A percentile compares a stretch with the other conserved stretches of the same genome.
These are phyloP conservation scores for Botryococcus braunii DNA, from an alignment of 163 green algal species.

Conservation along the genomic window DNA sequence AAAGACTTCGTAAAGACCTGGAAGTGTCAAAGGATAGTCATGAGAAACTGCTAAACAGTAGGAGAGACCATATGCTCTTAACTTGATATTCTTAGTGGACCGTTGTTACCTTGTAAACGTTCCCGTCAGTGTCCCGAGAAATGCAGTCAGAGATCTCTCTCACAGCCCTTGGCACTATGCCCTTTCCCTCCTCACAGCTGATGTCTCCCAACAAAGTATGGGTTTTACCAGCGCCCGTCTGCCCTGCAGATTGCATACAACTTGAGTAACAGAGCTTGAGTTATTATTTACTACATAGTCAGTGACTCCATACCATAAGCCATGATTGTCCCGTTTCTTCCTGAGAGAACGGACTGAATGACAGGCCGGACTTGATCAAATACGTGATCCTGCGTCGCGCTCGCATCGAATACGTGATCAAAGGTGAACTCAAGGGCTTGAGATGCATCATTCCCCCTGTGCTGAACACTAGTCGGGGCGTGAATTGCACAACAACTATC, in stretches of 20 bases:
- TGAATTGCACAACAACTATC: too few species aligned
- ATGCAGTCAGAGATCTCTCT: conserved; percentile 12
- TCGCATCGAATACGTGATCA: background rate
- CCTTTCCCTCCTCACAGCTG: conserved; percentile 14
- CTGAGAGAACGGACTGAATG: conserved; percentile 35
- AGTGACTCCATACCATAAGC: conserved; percentile 29
- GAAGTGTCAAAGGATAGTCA: too few species aligned
- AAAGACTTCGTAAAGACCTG: background rate
- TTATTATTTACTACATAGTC: background rate
- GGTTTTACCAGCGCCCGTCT: conserved; percentile 72
- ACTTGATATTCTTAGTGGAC: background rate
- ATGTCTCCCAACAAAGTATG: conserved; percentile 61
- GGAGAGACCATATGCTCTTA: too few species aligned
- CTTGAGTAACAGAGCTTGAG: background rate
- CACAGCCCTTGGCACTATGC: conserved; percentile 61
- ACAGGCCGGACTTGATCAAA: conserved; percentile 32
- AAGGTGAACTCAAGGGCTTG: conserved; percentile 5
- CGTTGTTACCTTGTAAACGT: background rate
- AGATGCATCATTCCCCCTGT: too few species aligned
- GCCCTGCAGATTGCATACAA: background rate
- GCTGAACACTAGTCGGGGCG: too few species aligned
- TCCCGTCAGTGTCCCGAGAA: background rate
- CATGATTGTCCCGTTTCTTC: conserved; percentile 56
- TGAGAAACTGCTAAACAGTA: too few species aligned
- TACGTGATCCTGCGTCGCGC: background rate